Evolutionary conservation across 495 filamentous ascomycete species (phyloP), one percentile per base, ranked within the genome.

Genomic region (Talaromyces wortmannii): DNA sequence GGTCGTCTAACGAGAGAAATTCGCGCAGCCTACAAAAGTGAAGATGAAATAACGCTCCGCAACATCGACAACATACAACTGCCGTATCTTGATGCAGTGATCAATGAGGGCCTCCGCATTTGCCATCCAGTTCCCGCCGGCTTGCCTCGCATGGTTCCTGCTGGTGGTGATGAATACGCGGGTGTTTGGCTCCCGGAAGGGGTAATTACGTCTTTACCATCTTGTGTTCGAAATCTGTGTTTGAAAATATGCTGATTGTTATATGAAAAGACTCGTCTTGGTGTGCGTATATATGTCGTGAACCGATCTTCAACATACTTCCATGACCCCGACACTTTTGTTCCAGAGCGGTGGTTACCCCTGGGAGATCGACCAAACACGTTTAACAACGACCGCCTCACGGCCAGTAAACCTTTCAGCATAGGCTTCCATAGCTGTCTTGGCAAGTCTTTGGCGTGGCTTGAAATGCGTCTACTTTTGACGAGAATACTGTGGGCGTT

Each of bases 81-180:
- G 46, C 72, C 77, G 5, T 80, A 77, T 50, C 69, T 78, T 32
- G 67, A 71, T 10, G 71, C 71, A 0, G 77, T 77, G 50, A 69
- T 83, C n/a, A 71, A 74, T 13, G 81, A 84, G 63, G 75, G 75
- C 0, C 65, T 81, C 31, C 77, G 81, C 7, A 65, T 83, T 17
- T 76, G 75, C 52, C 79, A 79, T 0, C 76, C 79, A 11, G 31
- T 31, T 11, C 46, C 46, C 77, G 31, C 61, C 62, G 40, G 40
- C 40, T 43, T 43, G 40, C 40, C 40, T 43, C 40, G 4, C 10
- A 43, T 43, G 40, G 40, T 43, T 11, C 40, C 40, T 15, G 23
- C 40, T 43, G 40, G 40, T 43, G 40, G 40, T 43, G 40, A 43
- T 15, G 40, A 43, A 15, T 43, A 43, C n/a, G 40, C 40, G n/a